Conservation (phyloP, 179 eudicot genomes). For the Beta lomatogona region DNA sequence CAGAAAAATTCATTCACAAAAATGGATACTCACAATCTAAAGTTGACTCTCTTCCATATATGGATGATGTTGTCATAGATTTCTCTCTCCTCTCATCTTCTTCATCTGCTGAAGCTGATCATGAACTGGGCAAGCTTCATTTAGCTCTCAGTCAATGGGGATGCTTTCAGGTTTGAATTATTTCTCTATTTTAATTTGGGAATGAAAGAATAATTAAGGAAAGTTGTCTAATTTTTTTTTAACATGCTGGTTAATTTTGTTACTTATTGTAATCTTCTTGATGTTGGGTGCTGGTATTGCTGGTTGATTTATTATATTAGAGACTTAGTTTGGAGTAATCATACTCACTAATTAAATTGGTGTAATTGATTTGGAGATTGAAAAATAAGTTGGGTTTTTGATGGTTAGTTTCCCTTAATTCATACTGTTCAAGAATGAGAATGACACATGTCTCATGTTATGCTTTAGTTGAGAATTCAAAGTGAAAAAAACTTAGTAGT, state of each 20-base stretch:
- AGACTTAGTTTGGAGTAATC: no score
- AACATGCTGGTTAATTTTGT: neutral
- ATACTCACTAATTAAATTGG: no score
- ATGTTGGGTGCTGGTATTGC: neutral
- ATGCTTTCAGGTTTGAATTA: neutral
- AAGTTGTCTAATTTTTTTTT: neutral
- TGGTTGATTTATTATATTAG: no score
- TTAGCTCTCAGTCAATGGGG: constrained; percentile 20
- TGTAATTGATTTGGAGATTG: no score
- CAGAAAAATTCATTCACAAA: constrained; percentile 8
- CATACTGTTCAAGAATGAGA: no score
- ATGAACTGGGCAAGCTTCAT: constrained; percentile 16
- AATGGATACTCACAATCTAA: constrained; percentile 13
- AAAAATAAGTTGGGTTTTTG: no score
- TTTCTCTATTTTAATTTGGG: neutral
- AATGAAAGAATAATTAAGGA: neutral
- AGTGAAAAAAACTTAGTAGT: no score
- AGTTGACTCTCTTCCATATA: constrained; percentile 4
- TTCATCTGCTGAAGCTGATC: constrained; percentile 10
- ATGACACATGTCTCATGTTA: no score
- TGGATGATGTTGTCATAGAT: constrained; percentile 16
- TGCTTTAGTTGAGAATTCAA: no score
- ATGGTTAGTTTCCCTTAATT: no score
- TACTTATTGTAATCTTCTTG: neutral
- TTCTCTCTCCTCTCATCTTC: constrained; percentile 2